phyloP scores from a whole-genome alignment of 441 rosid genomes.

The Populus tomentosa region DNA sequence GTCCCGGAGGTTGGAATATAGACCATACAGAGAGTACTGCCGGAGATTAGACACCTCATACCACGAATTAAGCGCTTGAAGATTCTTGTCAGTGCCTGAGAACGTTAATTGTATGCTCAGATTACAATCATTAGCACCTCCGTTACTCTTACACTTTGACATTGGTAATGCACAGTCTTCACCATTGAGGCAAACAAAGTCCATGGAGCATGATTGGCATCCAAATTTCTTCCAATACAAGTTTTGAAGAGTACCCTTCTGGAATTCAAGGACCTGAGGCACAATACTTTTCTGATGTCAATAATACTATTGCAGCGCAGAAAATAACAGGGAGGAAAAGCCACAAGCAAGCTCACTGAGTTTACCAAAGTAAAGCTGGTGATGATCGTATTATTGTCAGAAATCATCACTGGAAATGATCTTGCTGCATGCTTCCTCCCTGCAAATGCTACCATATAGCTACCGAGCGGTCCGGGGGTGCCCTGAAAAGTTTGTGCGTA shows the following conservation, averaged over 20 bases:
- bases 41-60: slow-evolving; percentile 72
- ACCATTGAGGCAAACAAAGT: slow-evolving; percentile 49
- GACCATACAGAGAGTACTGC: slow-evolving; percentile 56
- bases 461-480: slow-evolving; percentile 32
- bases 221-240: slow-evolving; percentile 79
- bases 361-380: slow-evolving; percentile 88
- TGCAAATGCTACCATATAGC: slow-evolving; percentile 81
- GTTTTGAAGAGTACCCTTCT: slow-evolving; percentile 65
- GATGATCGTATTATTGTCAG: slow-evolving; percentile 48
- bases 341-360: background rate
- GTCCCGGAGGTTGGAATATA: slow-evolving; percentile 18
- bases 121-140: slow-evolving; percentile 50
- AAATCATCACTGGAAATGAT: slow-evolving; percentile 58
- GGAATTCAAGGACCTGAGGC: slow-evolving; percentile 77
- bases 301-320: background rate
- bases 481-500: slow-evolving; percentile 26
- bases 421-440: slow-evolving; percentile 90
- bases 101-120: slow-evolving; percentile 66
- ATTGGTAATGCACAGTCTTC: slow-evolving; percentile 65
- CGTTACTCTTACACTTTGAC: slow-evolving; percentile 43
- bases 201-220: slow-evolving; percentile 49
- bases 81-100: slow-evolving; percentile 80
- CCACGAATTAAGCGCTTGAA: slow-evolving; percentile 73
- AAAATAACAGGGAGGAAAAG: too few relatives aligned
- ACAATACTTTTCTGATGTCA: background rate